phyloP scores from a whole-genome alignment of 192 early-diverging fungal species.

The Coemansia guatemalensis region DNA sequence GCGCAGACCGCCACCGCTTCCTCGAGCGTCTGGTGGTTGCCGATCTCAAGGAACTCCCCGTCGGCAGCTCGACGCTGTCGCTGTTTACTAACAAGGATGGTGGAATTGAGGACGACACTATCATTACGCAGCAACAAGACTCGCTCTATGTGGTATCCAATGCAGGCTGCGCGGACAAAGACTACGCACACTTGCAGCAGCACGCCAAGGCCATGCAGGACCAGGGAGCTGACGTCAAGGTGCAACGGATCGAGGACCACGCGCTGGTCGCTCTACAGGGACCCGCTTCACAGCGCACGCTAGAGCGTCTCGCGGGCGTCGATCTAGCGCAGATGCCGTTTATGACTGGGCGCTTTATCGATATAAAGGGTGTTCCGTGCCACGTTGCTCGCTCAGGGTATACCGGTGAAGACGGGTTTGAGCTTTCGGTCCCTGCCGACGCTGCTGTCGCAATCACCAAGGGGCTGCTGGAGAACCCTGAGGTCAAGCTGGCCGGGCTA shows the following conservation, averaged over 20 bases:
- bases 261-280: conserved; percentile 93
- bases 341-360: conserved; percentile 78
- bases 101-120: conserved; percentile 98
- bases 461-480: conserved; percentile 63
- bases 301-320: conserved; percentile 58
- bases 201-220: conserved; percentile 78
- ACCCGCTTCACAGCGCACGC: conserved; percentile 74
- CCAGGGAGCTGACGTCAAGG: conserved; percentile 86
- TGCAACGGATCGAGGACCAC: conserved; percentile 83
- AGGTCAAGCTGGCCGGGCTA: conserved; percentile 89
- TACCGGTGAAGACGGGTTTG: conserved; percentile 99
- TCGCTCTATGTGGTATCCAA: conserved; percentile 92
- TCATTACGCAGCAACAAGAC: conserved; percentile 84
- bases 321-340: conserved; percentile 77
- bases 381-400: conserved; percentile 96
- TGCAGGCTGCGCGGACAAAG: conserved; percentile 96
- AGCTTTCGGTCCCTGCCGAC: conserved; percentile 85
- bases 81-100: conserved; percentile 95
- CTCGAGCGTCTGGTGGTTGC: conserved; percentile 87
- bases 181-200: conserved; percentile 82
- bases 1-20: conserved; percentile 85
- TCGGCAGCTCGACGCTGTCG: conserved; percentile 80
- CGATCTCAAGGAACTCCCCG: conserved; percentile 77
- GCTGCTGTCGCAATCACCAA: conserved; percentile 70
- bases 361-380: conserved; percentile 73